phyloP scores from a whole-genome alignment of 2,329 filamentous ascomycete genomes.

The Epichloe glyceriae region DNA sequence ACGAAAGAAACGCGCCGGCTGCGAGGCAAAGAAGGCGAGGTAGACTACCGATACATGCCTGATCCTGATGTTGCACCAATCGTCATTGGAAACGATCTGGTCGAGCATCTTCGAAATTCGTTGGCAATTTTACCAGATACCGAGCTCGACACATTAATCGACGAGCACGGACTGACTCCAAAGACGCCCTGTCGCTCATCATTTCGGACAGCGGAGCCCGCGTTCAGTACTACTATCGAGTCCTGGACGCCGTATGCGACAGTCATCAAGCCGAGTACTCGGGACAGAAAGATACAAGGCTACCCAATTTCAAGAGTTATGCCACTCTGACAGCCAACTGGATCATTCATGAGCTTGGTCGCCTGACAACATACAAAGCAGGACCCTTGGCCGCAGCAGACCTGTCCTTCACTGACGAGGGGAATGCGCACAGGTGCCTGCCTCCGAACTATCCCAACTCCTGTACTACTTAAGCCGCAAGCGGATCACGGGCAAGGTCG shows the following conservation, averaged over 20 bases:
- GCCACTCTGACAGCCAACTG: constrained; percentile 45
- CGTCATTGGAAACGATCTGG: constrained; percentile 56
- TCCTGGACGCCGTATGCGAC: constrained; percentile 37
- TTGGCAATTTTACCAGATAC: constrained; percentile 63
- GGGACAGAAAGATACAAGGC: constrained; percentile 1
- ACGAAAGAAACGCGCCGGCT: constrained; percentile 69
- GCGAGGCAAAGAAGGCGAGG: constrained; percentile 88
- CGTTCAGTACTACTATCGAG: constrained; percentile 67
- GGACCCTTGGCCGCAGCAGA: constrained; percentile 19
- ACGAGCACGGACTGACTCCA: constrained; percentile 52
- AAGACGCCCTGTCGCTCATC: constrained; percentile 73
- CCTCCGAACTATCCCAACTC: constrained; percentile 35
- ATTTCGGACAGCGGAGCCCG: constrained; percentile 66
- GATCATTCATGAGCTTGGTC: constrained; percentile 66
- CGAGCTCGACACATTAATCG: constrained; percentile 48
- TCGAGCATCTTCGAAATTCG: constrained; percentile 47
- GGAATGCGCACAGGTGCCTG: constrained; percentile 33
- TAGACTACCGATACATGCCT: constrained; percentile 98
- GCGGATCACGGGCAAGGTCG: constrained; percentile 42
- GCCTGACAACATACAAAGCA: constrained; percentile 42
- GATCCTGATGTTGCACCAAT: constrained; percentile 82
- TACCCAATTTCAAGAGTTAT: constrained; percentile 20
- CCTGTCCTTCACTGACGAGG: constrained; percentile 28
- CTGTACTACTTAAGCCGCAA: constrained; percentile 33
- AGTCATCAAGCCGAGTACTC: constrained; percentile 13